Percentiles rank a stretch among this genome's conserved stretches.
Conservation (phyloP, 257 asterid species). For the Avicennia marina region DNA sequence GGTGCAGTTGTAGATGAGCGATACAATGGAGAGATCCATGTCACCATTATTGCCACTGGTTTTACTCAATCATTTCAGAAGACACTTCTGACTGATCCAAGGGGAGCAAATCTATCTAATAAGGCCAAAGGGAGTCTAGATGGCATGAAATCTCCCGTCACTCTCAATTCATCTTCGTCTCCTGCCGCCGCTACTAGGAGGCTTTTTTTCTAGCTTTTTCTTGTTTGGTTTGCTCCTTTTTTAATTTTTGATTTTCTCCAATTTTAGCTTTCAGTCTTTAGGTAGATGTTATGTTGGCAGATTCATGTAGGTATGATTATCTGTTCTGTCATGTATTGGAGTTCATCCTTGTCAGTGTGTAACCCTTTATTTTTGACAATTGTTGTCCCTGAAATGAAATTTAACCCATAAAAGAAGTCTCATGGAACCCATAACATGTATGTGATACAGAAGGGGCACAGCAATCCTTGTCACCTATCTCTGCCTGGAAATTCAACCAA, state of each 20-base stretch:
- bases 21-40: conserved; percentile 90
- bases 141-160: background rate
- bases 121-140: conserved; percentile 35
- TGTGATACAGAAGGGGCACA: no score
- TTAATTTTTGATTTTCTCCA: no score
- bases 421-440: no score
- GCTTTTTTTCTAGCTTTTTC: conserved; percentile 31
- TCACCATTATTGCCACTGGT: conserved; percentile 95
- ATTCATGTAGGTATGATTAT: no score
- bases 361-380: no score
- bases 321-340: no score
- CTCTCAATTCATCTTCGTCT: conserved; percentile 14
- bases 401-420: no score
- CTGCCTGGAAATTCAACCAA: no score
- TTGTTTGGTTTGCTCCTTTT: background rate
- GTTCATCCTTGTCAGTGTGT: no score
- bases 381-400: no score
- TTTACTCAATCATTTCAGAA: conserved; percentile 86
- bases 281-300: conserved; percentile 1
- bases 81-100: conserved; percentile 72
- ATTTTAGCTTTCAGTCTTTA: background rate
- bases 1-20: conserved; percentile 99
- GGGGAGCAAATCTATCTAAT: conserved; percentile 55
- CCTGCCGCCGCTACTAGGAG: conserved; percentile 21
- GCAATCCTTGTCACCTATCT: no score